Evolutionary conservation across 2,329 filamentous ascomycete species (phyloP).

Genomic region (Emmonsiellopsis sp.): DNA sequence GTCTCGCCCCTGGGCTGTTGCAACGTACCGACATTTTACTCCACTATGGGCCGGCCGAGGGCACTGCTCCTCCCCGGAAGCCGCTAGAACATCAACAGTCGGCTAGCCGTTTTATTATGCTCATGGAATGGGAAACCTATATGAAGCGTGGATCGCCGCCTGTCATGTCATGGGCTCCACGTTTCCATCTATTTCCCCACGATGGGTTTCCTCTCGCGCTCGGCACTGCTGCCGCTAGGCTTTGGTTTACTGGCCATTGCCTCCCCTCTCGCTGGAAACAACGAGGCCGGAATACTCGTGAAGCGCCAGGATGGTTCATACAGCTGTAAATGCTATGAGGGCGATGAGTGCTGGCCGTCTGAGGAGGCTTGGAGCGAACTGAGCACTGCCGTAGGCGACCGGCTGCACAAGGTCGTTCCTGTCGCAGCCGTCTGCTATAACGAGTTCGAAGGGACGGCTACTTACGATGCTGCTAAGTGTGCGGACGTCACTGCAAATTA

Average conservation of each 20-base stretch:
- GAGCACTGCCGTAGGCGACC: slow-evolving; percentile 42
- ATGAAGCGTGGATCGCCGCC: too few species aligned
- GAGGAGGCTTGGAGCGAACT: slow-evolving; percentile 38
- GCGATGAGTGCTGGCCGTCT: slow-evolving; percentile 47
- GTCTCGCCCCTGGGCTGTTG: too few species aligned
- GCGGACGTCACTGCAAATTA: neutral
- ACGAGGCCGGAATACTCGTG: neutral
- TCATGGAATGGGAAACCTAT: too few species aligned
- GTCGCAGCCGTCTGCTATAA: neutral
- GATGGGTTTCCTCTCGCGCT: neutral
- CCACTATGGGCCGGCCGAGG: too few species aligned
- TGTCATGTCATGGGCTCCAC: too few species aligned
- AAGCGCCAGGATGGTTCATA: neutral
- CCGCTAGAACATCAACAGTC: too few species aligned
- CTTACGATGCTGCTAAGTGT: neutral
- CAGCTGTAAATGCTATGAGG: slow-evolving; percentile 34
- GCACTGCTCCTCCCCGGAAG: too few species aligned
- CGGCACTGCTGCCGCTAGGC: neutral
- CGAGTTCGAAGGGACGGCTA: neutral
- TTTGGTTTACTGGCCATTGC: neutral
- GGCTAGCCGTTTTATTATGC: too few species aligned
- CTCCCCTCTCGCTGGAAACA: neutral
- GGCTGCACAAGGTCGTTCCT: slow-evolving; percentile 20
- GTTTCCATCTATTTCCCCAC: neutral
- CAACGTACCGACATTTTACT: too few species aligned